These are phyloP conservation scores for Monosporozyma yasuniensis DNA, from an alignment of 805 yeast species.

Conservation along the genomic window DNA sequence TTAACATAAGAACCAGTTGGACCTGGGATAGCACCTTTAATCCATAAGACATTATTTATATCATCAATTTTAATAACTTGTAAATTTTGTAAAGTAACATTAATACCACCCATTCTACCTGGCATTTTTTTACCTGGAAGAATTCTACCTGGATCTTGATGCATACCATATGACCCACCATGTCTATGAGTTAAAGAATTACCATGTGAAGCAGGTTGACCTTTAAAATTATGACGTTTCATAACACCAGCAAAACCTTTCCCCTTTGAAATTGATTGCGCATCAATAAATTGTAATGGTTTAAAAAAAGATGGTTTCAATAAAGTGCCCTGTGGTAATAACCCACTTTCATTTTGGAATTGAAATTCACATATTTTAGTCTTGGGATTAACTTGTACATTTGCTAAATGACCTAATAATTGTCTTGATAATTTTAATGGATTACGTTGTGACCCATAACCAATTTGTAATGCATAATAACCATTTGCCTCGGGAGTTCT, in stretches of 20 bases:
- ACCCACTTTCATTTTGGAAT: constrained; percentile 54
- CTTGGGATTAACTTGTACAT: constrained; percentile 81
- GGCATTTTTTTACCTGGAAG: constrained; percentile 98
- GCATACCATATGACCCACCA: constrained; percentile 95
- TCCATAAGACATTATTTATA: constrained; percentile 68
- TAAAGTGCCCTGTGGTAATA: constrained; percentile 69
- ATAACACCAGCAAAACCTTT: constrained; percentile 97
- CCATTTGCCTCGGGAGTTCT: constrained; percentile 70
- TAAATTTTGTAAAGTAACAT: constrained; percentile 65
- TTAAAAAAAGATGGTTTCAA: constrained; percentile 77
- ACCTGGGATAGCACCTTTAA: constrained; percentile 89
- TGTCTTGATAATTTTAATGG: constrained; percentile 54
- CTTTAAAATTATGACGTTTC: constrained; percentile 86
- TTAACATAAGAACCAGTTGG: constrained; percentile 67
- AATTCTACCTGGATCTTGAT: constrained; percentile 92
- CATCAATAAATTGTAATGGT: constrained; percentile 76
- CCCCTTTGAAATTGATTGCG: constrained; percentile 75
- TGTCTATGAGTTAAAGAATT: constrained; percentile 86
- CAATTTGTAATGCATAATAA: constrained; percentile 77
- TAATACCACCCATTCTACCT: constrained; percentile 84
- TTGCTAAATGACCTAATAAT: constrained; percentile 65
- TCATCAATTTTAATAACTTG: constrained; percentile 73
- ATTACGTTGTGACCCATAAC: constrained; percentile 58
- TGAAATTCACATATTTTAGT: constrained; percentile 66
- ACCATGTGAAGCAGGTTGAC: constrained; percentile 93